Percentiles rank a stretch among this genome's conserved stretches.
These are phyloP conservation scores for Lathyrus aphaca DNA, from an alignment of 306 rosid genomes.

Conservation along the genomic window DNA sequence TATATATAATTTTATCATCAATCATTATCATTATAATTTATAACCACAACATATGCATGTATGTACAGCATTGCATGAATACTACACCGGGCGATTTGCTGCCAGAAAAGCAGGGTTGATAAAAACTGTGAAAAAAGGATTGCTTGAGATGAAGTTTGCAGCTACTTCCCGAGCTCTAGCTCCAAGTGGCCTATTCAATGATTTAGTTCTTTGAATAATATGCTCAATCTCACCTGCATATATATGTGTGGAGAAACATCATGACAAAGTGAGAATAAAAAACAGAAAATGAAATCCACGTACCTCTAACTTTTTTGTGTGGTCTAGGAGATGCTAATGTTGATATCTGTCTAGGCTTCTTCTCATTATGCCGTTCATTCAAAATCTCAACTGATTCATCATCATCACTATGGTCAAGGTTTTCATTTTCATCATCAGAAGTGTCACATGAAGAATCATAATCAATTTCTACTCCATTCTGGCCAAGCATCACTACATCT, in stretches of 20 bases:
- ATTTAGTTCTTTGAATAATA: neutral
- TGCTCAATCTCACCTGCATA: neutral
- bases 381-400: neutral
- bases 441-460: neutral
- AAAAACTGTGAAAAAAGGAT: constrained; percentile 22
- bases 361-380: neutral
- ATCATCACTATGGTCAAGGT: neutral
- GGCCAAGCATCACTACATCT: constrained; percentile 10
- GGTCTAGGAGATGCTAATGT: neutral
- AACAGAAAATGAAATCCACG: neutral
- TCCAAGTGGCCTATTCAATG: constrained; percentile 26
- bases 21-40: neutral
- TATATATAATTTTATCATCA: neutral
- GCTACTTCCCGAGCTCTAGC: constrained; percentile 8
- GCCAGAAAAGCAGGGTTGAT: neutral
- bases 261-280: neutral
- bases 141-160: neutral
- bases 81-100: neutral
- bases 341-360: neutral
- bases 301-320: neutral
- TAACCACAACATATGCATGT: neutral
- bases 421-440: neutral
- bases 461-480: neutral
- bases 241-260: neutral
- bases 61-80: neutral